phyloP scores from a whole-genome alignment of 2,329 filamentous ascomycete genomes.

The Aspergillus felis region DNA sequence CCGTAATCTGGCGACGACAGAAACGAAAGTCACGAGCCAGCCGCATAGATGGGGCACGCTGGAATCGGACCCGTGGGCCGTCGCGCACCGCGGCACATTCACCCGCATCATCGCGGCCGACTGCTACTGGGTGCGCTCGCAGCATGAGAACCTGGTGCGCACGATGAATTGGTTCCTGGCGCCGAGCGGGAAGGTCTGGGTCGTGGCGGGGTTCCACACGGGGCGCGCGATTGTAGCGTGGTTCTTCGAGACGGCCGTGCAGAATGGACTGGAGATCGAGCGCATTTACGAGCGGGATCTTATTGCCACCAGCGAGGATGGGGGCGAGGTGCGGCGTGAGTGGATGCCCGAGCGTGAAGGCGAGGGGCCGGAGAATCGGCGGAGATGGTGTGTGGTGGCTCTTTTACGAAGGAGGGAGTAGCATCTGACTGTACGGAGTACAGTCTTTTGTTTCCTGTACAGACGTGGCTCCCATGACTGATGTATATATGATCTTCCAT shows the following conservation, averaged over 20 bases:
- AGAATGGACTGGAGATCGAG: slow-evolving; percentile 48
- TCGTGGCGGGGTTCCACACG: slow-evolving; percentile 58
- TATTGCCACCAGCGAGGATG: slow-evolving; percentile 33
- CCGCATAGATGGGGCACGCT: slow-evolving; percentile 55
- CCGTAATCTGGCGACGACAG: slow-evolving; percentile 31
- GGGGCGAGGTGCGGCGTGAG: slow-evolving; percentile 42
- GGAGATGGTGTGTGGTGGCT: slow-evolving; percentile 56
- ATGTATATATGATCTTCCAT: background rate
- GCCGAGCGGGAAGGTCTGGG: slow-evolving; percentile 38
- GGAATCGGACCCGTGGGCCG: slow-evolving; percentile 34
- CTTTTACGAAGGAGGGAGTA: slow-evolving; percentile 31
- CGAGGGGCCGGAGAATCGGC: slow-evolving; percentile 47
- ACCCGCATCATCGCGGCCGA: slow-evolving; percentile 57
- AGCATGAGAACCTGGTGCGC: slow-evolving; percentile 54
- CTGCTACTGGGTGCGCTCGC: slow-evolving; percentile 57
- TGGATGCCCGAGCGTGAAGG: slow-evolving; percentile 47
- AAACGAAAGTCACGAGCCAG: slow-evolving; percentile 33
- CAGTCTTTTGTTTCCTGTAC: background rate
- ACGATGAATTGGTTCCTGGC: slow-evolving; percentile 57
- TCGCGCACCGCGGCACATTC: slow-evolving; percentile 38
- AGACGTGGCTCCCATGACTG: slow-evolving; percentile 3
- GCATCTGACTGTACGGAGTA: too few species aligned
- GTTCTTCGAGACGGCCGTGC: slow-evolving; percentile 51
- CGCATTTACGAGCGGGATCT: slow-evolving; percentile 54
- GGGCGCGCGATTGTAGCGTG: slow-evolving; percentile 52